phyloP scores from a whole-genome alignment of 306 rosid species.

The Vicia faba region DNA sequence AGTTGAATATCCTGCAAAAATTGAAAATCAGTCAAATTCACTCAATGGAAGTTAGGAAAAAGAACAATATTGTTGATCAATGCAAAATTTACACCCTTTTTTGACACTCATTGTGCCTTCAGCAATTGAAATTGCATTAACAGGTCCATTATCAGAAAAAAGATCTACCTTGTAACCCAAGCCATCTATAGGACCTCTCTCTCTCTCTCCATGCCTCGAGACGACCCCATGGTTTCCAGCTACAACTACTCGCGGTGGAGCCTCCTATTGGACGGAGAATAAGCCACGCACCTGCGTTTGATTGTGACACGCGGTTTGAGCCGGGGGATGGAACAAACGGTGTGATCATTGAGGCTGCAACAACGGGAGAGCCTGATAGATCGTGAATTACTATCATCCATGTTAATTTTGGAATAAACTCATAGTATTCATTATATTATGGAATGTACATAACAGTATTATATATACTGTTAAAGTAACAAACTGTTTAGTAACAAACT shows the following conservation, averaged over 20 bases:
- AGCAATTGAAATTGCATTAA: constrained; percentile 57
- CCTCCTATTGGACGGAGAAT: constrained; percentile 77
- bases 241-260: constrained; percentile 50
- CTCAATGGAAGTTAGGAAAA: constrained; percentile 19
- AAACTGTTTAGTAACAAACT: no score
- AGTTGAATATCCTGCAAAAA: constrained; percentile 17
- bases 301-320: constrained; percentile 73
- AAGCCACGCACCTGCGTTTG: constrained; percentile 85
- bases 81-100: constrained; percentile 78
- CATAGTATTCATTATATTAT: no score
- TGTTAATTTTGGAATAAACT: no score
- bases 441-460: no score
- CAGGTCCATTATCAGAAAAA: constrained; percentile 59
- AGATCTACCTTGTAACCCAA: constrained; percentile 88
- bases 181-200: constrained; percentile 75
- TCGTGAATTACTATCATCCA: constrained; percentile 82
- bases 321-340: constrained; percentile 88
- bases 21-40: neutral
- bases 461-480: no score
- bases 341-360: constrained; percentile 87
- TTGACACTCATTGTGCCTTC: constrained; percentile 66
- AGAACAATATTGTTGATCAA: constrained; percentile 58
- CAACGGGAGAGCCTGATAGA: constrained; percentile 82
- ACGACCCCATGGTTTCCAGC: constrained; percentile 96
- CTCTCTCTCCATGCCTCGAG: constrained; percentile 94